Percentiles rank a stretch among this genome's conserved stretches.
Evolutionary conservation across 139 green algal species (phyloP).

Genomic region (Tetradesmus lagerheimii): DNA sequence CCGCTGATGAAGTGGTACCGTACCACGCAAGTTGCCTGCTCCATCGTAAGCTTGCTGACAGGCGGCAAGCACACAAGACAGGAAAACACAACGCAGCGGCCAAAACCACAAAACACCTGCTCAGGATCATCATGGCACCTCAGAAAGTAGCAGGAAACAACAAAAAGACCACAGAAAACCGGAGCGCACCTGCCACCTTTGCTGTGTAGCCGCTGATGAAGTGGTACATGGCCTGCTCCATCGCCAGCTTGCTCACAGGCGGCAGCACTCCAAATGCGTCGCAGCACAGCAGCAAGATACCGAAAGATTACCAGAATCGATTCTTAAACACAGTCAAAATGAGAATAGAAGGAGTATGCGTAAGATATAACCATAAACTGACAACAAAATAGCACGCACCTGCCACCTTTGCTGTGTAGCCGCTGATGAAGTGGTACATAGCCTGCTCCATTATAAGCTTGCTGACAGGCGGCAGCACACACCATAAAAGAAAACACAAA

Average conservation of each 20-base stretch:
- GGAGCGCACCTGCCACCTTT: conserved; percentile 86
- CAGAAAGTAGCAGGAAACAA: too few relatives aligned
- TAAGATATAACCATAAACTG: too few relatives aligned
- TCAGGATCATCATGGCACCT: too few relatives aligned
- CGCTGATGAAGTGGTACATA: conserved; percentile 98
- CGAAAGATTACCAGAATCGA: too few relatives aligned
- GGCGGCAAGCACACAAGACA: conserved; percentile 79
- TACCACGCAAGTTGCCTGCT: conserved; percentile 98
- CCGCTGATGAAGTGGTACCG: conserved; percentile 98
- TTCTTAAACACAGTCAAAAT: too few relatives aligned
- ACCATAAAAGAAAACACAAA: too few relatives aligned
- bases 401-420: conserved; percentile 96
- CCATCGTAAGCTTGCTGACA: conserved; percentile 81
- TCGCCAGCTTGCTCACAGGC: conserved; percentile 84
- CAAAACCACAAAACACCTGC: too few relatives aligned
- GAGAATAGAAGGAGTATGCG: too few relatives aligned
- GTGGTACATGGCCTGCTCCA: conserved; percentile 97
- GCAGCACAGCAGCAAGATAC: conserved; percentile 76
- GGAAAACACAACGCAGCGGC: too few relatives aligned
- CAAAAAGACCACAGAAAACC: too few relatives aligned
- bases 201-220: conserved; percentile 97
- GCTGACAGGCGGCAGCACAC: conserved; percentile 91
- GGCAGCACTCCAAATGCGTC: conserved; percentile 80
- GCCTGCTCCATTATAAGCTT: conserved; percentile 90
- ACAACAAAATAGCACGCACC: background rate